Conservation (phyloP, 2,329 filamentous ascomycete genomes). For the Pseudogymnoascus sp. region DNA sequence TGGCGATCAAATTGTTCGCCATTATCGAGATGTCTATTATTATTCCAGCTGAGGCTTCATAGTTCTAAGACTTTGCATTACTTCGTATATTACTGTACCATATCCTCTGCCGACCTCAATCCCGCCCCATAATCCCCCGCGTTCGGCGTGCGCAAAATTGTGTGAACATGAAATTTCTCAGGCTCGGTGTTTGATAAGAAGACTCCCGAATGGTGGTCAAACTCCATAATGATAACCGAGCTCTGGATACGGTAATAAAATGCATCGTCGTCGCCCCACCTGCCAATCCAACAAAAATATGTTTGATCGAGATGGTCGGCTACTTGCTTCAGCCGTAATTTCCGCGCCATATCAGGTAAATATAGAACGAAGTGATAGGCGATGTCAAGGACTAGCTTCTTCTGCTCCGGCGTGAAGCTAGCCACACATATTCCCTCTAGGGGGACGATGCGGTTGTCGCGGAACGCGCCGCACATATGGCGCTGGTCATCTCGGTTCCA, state of each 20-base stretch:
- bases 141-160: constrained; percentile 63
- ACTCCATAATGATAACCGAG: constrained; percentile 65
- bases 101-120: constrained; percentile 22
- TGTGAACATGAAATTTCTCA: constrained; percentile 73
- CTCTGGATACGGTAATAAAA: constrained; percentile 76
- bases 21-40: neutral
- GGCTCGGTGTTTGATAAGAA: constrained; percentile 67
- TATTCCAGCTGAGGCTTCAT: neutral
- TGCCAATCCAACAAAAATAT: constrained; percentile 74
- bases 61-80: neutral
- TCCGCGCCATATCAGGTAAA: constrained; percentile 43
- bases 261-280: constrained; percentile 54
- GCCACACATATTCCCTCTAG: constrained; percentile 54
- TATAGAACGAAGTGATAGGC: constrained; percentile 60
- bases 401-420: constrained; percentile 42
- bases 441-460: constrained; percentile 69
- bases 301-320: constrained; percentile 56
- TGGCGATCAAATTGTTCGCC: neutral
- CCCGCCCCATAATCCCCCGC: constrained; percentile 65
- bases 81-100: neutral
- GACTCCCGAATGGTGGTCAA: constrained; percentile 73
- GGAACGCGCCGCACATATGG: constrained; percentile 68
- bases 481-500: constrained; percentile 79
- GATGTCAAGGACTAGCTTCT: constrained; percentile 43
- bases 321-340: constrained; percentile 46